Percentiles rank a stretch among this genome's conserved stretches.
phyloP scores from a whole-genome alignment of 2,329 filamentous ascomycete species.

The Pseudocercospora fijiensis region DNA sequence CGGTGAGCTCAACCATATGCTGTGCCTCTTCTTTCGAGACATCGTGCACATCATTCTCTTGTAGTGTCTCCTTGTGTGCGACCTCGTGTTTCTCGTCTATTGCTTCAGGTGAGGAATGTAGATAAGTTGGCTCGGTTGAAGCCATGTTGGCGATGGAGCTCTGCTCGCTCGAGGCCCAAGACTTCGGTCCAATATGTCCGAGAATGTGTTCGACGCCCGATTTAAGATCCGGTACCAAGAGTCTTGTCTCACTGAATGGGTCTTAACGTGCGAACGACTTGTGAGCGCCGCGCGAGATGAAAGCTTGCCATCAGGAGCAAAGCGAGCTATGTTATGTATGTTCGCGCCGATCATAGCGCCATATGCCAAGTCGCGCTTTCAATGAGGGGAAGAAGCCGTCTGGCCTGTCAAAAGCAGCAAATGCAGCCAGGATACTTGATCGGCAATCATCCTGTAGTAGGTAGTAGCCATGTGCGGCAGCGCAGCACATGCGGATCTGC shows the following conservation, averaged over 20 bases:
- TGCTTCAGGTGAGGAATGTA: background rate
- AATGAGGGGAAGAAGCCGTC: slow-evolving; percentile 17
- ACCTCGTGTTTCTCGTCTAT: slow-evolving; percentile 24
- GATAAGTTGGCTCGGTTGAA: background rate
- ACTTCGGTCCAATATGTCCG: background rate
- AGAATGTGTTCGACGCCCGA: background rate
- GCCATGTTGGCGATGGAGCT: background rate
- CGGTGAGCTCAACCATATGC: slow-evolving; percentile 32
- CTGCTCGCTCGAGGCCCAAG: background rate
- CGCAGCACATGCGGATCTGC: slow-evolving; percentile 11
- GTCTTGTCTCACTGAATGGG: background rate
- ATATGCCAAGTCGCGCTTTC: slow-evolving; percentile 11
- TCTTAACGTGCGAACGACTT: background rate
- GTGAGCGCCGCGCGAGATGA: background rate
- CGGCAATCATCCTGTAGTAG: no score
- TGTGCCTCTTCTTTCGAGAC: slow-evolving; percentile 26
- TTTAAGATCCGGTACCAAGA: background rate
- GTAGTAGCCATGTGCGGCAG: slow-evolving; percentile 16
- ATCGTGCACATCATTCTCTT: slow-evolving; percentile 27
- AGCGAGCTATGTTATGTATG: slow-evolving; percentile 1
- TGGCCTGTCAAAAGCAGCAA: background rate
- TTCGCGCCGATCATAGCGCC: background rate
- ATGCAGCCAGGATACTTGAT: slow-evolving; percentile 5
- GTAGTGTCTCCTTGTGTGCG: slow-evolving; percentile 28
- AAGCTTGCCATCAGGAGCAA: background rate